Evolutionary conservation across 768 basidiomycete genomes (phyloP), one percentile per base, ranked within the genome.

Genomic region (Suillus americanus): DNA sequence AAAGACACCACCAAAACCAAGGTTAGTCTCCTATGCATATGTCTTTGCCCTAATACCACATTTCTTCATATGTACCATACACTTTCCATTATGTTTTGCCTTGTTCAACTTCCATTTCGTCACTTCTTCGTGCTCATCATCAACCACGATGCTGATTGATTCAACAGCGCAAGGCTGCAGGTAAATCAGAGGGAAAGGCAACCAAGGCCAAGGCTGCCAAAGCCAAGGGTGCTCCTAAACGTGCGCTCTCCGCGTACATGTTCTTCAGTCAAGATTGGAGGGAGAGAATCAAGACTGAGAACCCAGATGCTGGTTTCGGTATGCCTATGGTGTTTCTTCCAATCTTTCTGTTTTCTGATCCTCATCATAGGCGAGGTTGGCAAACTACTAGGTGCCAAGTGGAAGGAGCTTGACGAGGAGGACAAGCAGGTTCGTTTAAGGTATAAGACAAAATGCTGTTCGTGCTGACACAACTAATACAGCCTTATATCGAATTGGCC

Each of bases 221-320:
- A 77, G 87, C 89, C 53, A 76, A 76, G 68, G 75, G 75, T 18
- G 75, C 74, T 0, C 95, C 94, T 66, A 97, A 98, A 82, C 88
- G 95, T 62, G 91, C 94, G 0, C 84, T 97, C 54, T 97, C 95
- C 37, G 95, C 97, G 46, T 99, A 97, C 82, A 97, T 99, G 97
- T 95, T 95, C 90, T 99, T 98, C 85, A 89, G 88, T 71, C 92
- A 95, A 77, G 96, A 95, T 78, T 91, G 94, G 92, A 86, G 96
- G 74, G 92, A 96, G 79, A 87, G 91, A 75, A 92, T 98, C 85
- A 97, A 96, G 88, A 74, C 86, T 64, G 95, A 97, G 81, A 97
- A 98, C 81, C 96, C 96, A 57, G 94, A 95, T 65, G 95, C 94
- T 35, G 85, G 90, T 63, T 99, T 98, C 73, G 96, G 95, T 92